Base-by-base conservation (phyloP, 148 eudicot species). In the Rheum nobile region DNA sequence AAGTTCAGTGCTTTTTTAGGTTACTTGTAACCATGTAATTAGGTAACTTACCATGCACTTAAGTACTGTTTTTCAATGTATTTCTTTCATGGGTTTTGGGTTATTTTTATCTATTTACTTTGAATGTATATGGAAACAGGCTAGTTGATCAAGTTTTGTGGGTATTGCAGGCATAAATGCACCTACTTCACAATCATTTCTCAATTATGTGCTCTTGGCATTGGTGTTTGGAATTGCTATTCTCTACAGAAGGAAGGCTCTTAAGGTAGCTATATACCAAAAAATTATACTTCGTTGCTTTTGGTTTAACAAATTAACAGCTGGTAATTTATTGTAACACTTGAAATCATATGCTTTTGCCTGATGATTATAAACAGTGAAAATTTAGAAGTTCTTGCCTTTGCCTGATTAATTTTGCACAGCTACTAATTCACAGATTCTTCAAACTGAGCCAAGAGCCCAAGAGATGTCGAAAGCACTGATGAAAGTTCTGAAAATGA, bases 161-260 rank as follows among this genome's bases (percentile, higher is more conserved):
- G 16, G 9, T 17, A 26, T 78, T 77, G 72, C 72, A 91, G 97
- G 97, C 74, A 81, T 91, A 43, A 89, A 91, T 87, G 97, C 89
- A 76, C 97, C 97, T 75, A 91, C 97, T 43, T 87, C 97, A 13
- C 97, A 91, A 76, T 89, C 97, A 52, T 88, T 91, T 77, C 50
- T 82, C 47, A 91, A 91, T 78, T 91, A 91, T 77, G 88, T 89
- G 72, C 82, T 91, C 34, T 77, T 91, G 84, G 94, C 88, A 50
- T 14, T 91, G 50, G 80, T 88, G 11, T 91, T 86, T 79, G 97
- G 97, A 73, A 46, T 63, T 74, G 72, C 74, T 42, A 42, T 89
- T 78, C 31, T 89, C 28, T 79, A 77, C 76, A 83, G 90, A 71
- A 78, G 80, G 73, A 74, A 84, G 76, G 73, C 83, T 34, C 83